Base-by-base conservation (phyloP, 805 yeast species). In the Ogataea dorogensis region DNA sequence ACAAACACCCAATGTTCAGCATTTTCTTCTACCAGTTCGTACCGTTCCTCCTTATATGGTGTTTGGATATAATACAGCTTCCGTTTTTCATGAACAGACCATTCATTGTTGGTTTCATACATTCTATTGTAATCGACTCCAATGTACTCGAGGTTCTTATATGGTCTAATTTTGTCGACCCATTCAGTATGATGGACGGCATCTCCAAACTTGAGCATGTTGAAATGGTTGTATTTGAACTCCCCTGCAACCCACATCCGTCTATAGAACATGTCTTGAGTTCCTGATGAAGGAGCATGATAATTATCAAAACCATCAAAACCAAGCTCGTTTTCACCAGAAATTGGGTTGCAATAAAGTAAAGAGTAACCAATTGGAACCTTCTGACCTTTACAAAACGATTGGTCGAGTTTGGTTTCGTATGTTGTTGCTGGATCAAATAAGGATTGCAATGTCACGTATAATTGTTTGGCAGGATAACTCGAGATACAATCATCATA, bases 171-270 rank as follows among this genome's bases (percentile, higher is more conserved):
- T 10, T 63, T 54, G 2, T 56, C 54, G 1, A 86, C 62, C 0
- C 54, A 57, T 50, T 88, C 96, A 5, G 46, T 48, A 49, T 93
- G 81, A 0, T 42, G 40, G 5, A 77, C 56, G 2, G 47, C 51
- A 16, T 59, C 62, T 5, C 71, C 71, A 27, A 65, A 63, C 13
- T 18, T 33, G 8, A 74, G 39, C 2, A 64, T 58, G 17, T 63
- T 51, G 1, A 42, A 43, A 2, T 43, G 42, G 22, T 55, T 43
- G 44, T 71, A 74, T 16, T 59, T 55, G 21, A 88, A 62, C 15
- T 68, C 58, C 2, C 96, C 96, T 20, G 80, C 75, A 0, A 73
- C 78, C 96, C 96, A 88, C 75, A 89, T 70, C 16, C 96, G 65
- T 42, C 91, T 61, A 20, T 58, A 61, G 49, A 71, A 82, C 14